Evolutionary conservation across 164 flowering plant species (phyloP), one percentile per base, ranked within the genome.

Genomic region (Tetrastigma voinierianum): DNA sequence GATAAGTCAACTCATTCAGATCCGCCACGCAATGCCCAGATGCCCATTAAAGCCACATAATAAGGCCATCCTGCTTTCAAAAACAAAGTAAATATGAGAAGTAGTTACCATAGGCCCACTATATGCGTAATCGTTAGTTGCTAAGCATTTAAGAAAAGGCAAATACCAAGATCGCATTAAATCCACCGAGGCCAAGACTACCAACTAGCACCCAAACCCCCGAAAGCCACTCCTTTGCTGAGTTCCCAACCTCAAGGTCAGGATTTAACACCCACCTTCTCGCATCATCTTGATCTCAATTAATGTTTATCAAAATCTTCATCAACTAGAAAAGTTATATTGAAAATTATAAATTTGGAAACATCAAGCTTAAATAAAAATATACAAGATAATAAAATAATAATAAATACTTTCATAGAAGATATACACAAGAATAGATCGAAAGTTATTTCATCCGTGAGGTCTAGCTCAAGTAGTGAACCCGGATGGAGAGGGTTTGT

Each of bases 251-350:
- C 91, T 86, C 82, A 96, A 82, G 47, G 99, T 17, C 96, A 92
- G 32, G 99, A 96, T 81, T 89, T 96, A 55, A 96, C 95, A 61
- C 99, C 99, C 64, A 92, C 98, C 76, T 81, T 89, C 72, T 96
- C n/a, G n/a, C 99, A 73, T 95, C 99, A 73, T 90, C 95, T 80
- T 92, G 92, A 67, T 96, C 99, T 96, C 81, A 65, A 78, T 5
- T 24, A 60, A 60, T 20, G 46, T 14, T 49, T 46, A 68, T 43
- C n/a, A n/a, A n/a, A n/a, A n/a, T n/a, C n/a, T n/a, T n/a, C n/a
- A n/a, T n/a, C 59, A 43, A 15, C 45, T 32, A 32, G 40, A 32
- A 32, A 32, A 32, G 40, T 4, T 32, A 32, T 0, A 32, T 32
- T 32, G 40, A 32, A 32, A 32, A 4, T 32, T 32, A 7, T 32